Conservation (phyloP, 768 basidiomycete genomes). For the Lactifluus rugatus region DNA sequence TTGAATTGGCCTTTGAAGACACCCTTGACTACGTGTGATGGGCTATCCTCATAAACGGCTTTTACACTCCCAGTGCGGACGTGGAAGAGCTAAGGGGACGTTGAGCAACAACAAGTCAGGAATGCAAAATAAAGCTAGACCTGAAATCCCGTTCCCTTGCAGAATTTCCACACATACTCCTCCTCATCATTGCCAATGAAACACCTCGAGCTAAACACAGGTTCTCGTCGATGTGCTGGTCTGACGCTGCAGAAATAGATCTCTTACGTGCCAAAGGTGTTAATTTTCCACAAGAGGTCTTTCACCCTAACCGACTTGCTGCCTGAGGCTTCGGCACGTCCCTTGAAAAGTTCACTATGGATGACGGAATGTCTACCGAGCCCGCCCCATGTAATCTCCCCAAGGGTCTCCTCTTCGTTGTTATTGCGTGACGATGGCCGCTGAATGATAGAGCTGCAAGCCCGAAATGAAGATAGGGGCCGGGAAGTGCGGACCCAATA, state of each 20-base stretch:
- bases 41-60: slow-evolving; percentile 18
- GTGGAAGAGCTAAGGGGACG: slow-evolving; percentile 12
- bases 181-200: slow-evolving; percentile 20
- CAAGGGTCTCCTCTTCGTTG: slow-evolving; percentile 34
- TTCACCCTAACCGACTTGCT: slow-evolving; percentile 16
- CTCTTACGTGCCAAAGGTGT: slow-evolving; percentile 16
- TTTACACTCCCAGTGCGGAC: slow-evolving; percentile 14
- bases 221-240: neutral
- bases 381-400: slow-evolving; percentile 41
- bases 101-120: neutral
- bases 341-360: slow-evolving; percentile 17
- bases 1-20: slow-evolving; percentile 40
- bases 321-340: neutral
- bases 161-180: slow-evolving; percentile 19
- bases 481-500: slow-evolving; percentile 37
- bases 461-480: slow-evolving; percentile 26
- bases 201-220: slow-evolving; percentile 10
- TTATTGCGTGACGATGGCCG: slow-evolving; percentile 28
- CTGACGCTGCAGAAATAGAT: neutral
- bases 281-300: slow-evolving; percentile 17
- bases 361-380: slow-evolving; percentile 27
- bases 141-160: slow-evolving; percentile 15
- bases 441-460: slow-evolving; percentile 32
- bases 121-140: slow-evolving; percentile 1
- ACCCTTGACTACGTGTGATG: slow-evolving; percentile 31